A percentile compares a stretch with the other conserved stretches of the same genome.
These are phyloP conservation scores for Thelonectria discophora DNA, from an alignment of 2,329 filamentous ascomycete genomes.

Conservation along the genomic window DNA sequence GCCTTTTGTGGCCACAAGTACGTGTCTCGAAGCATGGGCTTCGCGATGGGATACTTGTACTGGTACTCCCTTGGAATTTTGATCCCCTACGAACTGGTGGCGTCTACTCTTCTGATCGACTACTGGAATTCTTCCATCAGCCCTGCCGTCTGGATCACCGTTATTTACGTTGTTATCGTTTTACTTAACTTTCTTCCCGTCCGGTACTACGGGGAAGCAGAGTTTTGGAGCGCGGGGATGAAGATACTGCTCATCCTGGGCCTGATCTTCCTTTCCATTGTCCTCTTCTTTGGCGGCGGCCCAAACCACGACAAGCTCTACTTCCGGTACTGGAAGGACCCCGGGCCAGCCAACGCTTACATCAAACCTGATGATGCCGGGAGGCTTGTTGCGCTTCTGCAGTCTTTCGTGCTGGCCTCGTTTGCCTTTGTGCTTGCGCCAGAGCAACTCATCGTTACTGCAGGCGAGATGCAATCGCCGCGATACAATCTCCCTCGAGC, in stretches of 20 bases:
- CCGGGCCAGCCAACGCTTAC: not conserved
- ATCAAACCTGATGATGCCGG: not conserved
- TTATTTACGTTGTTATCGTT: slow-evolving; percentile 32
- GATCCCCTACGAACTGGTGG: no score
- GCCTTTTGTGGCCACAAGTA: no score
- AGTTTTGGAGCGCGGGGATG: slow-evolving; percentile 58
- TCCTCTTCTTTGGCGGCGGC: slow-evolving; percentile 59
- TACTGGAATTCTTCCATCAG: no score
- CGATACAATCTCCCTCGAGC: slow-evolving; percentile 42
- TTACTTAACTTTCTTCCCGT: slow-evolving; percentile 44
- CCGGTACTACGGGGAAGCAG: slow-evolving; percentile 58
- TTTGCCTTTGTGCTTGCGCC: slow-evolving; percentile 36
- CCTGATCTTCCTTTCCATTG: slow-evolving; percentile 55
- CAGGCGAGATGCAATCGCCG: slow-evolving; percentile 43
- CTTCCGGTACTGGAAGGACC: slow-evolving; percentile 50
- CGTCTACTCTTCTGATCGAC: no score
- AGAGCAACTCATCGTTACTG: slow-evolving; percentile 39
- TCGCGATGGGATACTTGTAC: no score
- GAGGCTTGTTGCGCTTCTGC: not conserved
- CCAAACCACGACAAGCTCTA: slow-evolving; percentile 54
- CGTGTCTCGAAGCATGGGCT: no score
- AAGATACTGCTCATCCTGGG: slow-evolving; percentile 60
- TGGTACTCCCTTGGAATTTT: no score
- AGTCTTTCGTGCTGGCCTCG: slow-evolving; percentile 24
- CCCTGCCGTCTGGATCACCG: no score